Conservation (phyloP, 2,329 filamentous ascomycete genomes). For the Kalmusia sp. region DNA sequence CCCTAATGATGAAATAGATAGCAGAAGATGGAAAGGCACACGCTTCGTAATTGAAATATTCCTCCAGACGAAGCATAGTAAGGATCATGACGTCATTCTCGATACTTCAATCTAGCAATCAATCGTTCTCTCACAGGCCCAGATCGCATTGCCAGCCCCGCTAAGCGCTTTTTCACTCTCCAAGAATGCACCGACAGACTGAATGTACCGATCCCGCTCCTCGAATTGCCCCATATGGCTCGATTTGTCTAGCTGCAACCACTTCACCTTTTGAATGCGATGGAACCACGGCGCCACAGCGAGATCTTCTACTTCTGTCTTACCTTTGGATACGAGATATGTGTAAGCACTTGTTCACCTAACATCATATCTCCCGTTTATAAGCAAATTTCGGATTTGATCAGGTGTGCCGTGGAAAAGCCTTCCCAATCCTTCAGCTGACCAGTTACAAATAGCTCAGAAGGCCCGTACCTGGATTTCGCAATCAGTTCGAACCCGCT, state of each 20-base stretch:
- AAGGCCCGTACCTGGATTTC: constrained; percentile 18
- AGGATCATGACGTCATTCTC: too few relatives aligned
- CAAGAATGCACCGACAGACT: constrained; percentile 14
- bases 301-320: constrained; percentile 25
- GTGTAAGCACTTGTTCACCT: too few relatives aligned
- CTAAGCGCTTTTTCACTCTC: neutral
- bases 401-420: constrained; percentile 22
- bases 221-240: constrained; percentile 16
- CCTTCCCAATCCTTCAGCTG: constrained; percentile 48
- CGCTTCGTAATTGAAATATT: too few relatives aligned
- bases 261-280: constrained; percentile 1
- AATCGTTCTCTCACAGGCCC: too few relatives aligned
- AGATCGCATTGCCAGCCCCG: too few relatives aligned
- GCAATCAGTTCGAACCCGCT: too few relatives aligned
- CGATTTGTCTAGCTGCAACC: constrained; percentile 16
- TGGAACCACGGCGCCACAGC: neutral
- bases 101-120: too few relatives aligned
- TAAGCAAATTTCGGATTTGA: constrained; percentile 46
- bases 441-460: constrained; percentile 49
- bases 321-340: too few relatives aligned
- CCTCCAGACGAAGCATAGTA: too few relatives aligned
- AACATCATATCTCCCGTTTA: constrained; percentile 54
- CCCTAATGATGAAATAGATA: too few relatives aligned
- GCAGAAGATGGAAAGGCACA: too few relatives aligned
- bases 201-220: constrained; percentile 16